Percentiles rank a stretch among this genome's conserved stretches.
These are phyloP conservation scores for Pancytospora epiphaga DNA, from an alignment of 371 early-diverging fungal species.

Conservation along the genomic window DNA sequence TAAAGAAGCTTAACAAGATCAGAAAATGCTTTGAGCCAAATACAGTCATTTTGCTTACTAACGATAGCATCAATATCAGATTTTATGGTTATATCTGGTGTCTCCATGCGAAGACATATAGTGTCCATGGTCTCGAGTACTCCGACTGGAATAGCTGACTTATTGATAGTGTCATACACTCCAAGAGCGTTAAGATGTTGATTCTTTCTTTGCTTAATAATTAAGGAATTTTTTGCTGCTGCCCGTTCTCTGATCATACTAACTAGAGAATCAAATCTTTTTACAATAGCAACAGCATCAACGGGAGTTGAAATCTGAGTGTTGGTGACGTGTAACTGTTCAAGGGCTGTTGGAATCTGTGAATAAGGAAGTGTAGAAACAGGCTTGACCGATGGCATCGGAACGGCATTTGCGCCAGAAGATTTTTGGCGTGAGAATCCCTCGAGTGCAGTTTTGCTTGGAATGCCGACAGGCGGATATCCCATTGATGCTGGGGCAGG, in stretches of 20 bases:
- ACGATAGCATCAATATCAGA: slow-evolving; percentile 4
- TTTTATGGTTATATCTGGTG: slow-evolving; percentile 7
- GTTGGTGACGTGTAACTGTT: too few relatives aligned
- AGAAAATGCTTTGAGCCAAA: slow-evolving; percentile 20
- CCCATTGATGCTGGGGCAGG: too few relatives aligned
- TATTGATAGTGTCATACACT: slow-evolving; percentile 6
- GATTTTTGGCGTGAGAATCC: too few relatives aligned
- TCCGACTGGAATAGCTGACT: not conserved
- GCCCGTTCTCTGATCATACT: slow-evolving; percentile 1
- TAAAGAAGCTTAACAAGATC: slow-evolving; percentile 31
- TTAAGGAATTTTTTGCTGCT: slow-evolving; percentile 16
- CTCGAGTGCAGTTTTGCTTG: too few relatives aligned
- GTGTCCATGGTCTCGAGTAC: slow-evolving; percentile 2
- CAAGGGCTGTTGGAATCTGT: too few relatives aligned
- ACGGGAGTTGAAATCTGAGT: too few relatives aligned
- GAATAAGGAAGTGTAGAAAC: too few relatives aligned
- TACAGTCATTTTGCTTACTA: not conserved
- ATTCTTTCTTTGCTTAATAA: slow-evolving; percentile 21
- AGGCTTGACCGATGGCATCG: too few relatives aligned
- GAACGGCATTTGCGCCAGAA: too few relatives aligned
- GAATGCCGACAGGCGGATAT: too few relatives aligned
- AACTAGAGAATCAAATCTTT: slow-evolving; percentile 4
- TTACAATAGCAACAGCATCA: slow-evolving; percentile 1
- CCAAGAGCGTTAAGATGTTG: slow-evolving; percentile 1
- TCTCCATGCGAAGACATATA: not conserved